A percentile compares a stretch with the other conserved stretches of the same genome.
Conservation (phyloP, 768 basidiomycete genomes). For the Boletus rubroflammeus region DNA sequence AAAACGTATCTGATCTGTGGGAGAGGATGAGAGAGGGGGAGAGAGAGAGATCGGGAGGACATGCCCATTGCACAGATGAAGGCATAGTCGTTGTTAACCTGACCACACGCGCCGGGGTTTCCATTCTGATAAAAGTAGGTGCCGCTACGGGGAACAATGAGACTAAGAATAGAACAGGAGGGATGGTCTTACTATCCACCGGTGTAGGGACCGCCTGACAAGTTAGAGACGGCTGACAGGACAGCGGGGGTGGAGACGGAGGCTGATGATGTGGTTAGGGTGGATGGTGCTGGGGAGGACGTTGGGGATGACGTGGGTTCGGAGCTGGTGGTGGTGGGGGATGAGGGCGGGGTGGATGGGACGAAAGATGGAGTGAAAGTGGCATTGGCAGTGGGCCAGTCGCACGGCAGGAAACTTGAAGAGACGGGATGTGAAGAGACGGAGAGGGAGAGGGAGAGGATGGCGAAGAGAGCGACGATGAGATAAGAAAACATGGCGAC, state of each 20-base stretch:
- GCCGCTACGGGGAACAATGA: conserved; percentile 37
- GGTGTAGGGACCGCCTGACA: conserved; percentile 26
- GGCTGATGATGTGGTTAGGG: background rate
- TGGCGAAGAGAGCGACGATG: conserved; percentile 54
- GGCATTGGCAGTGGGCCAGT: background rate
- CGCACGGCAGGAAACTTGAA: no score
- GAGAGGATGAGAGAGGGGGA: conserved; percentile 1
- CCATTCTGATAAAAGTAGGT: conserved; percentile 73
- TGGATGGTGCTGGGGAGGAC: background rate
- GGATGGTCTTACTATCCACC: conserved; percentile 42
- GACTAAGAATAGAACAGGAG: background rate
- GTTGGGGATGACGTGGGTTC: background rate
- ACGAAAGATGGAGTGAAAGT: background rate
- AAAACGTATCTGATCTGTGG: conserved; percentile 49
- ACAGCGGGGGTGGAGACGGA: background rate
- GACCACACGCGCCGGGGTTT: conserved; percentile 78
- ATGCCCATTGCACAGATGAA: conserved; percentile 62
- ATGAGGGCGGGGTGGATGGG: background rate
- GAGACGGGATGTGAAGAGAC: conserved; percentile 38
- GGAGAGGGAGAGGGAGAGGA: conserved; percentile 44
- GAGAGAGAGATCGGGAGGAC: conserved; percentile 13
- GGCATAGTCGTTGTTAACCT: conserved; percentile 50
- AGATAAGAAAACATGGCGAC: conserved; percentile 35
- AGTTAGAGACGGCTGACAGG: background rate
- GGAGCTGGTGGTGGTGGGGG: background rate